phyloP scores from a whole-genome alignment of 2,329 filamentous ascomycete species.

The Polytolypa hystricis region DNA sequence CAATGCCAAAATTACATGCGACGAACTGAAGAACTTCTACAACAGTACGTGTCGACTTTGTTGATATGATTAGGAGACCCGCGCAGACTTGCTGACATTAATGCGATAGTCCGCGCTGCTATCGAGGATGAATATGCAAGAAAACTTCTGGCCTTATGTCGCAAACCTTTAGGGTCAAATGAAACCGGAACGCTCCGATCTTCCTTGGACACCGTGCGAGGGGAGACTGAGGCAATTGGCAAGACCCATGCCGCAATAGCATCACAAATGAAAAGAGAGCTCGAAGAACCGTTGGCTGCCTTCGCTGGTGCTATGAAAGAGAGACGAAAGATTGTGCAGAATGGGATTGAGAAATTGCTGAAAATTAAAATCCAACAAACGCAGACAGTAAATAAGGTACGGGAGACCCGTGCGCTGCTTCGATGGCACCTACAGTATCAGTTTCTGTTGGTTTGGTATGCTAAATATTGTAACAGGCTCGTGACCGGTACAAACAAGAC shows the following conservation, averaged over 20 bases:
- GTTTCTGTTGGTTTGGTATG: not conserved
- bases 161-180: slow-evolving; percentile 79
- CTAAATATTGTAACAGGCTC: slow-evolving; percentile 45
- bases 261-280: slow-evolving; percentile 85
- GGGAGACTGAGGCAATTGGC: slow-evolving; percentile 83
- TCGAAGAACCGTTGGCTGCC: slow-evolving; percentile 84
- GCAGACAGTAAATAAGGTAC: slow-evolving; percentile 76
- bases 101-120: slow-evolving; percentile 59
- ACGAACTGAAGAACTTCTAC: slow-evolving; percentile 90
- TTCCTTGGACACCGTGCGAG: slow-evolving; percentile 78
- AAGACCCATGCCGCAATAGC: slow-evolving; percentile 89
- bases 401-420: slow-evolving; percentile 15
- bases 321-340: slow-evolving; percentile 88
- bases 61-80: not conserved
- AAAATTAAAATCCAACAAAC: slow-evolving; percentile 93
- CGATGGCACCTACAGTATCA: not conserved
- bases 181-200: slow-evolving; percentile 73
- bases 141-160: slow-evolving; percentile 73
- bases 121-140: slow-evolving; percentile 95
- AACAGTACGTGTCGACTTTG: slow-evolving; percentile 43
- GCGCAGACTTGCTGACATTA: not conserved
- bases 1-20: slow-evolving; percentile 83
- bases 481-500: slow-evolving; percentile 94
- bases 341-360: slow-evolving; percentile 82
- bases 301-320: slow-evolving; percentile 96